These are phyloP conservation scores for Trematosphaeria pertusa DNA, from an alignment of 2,329 filamentous ascomycete species.

Conservation along the genomic window DNA sequence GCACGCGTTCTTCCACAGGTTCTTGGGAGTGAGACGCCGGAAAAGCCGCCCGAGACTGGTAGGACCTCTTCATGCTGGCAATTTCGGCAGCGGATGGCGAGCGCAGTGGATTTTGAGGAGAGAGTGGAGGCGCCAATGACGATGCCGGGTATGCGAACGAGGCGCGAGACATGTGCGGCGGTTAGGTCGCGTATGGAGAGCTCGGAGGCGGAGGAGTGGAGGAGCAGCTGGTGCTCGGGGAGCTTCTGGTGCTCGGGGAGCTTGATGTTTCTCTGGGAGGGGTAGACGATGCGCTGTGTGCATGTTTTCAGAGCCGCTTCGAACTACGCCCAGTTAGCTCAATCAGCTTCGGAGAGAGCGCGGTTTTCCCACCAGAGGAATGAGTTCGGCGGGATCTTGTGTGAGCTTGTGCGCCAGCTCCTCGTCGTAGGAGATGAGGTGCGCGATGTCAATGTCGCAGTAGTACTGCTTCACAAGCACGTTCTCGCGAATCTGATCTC, in stretches of 20 bases:
- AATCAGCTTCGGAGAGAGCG: too few species aligned
- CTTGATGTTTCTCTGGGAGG: conserved; percentile 68
- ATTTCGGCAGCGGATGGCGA: conserved; percentile 87
- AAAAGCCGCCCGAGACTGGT: conserved; percentile 82
- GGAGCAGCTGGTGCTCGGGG: conserved; percentile 86
- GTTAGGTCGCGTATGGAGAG: conserved; percentile 94
- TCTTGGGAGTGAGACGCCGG: conserved; percentile 83
- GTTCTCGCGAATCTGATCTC: conserved; percentile 95
- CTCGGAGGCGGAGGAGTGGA: conserved; percentile 89
- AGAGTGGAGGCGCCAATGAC: conserved; percentile 97
- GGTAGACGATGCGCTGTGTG: conserved; percentile 91
- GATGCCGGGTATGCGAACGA: conserved; percentile 97
- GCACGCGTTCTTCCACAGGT: conserved; percentile 71
- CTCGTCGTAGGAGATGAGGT: conserved; percentile 95
- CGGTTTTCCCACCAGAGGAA: conserved; percentile 86
- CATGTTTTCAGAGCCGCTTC: conserved; percentile 89
- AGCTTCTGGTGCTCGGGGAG: conserved; percentile 94
- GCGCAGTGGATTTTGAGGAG: conserved; percentile 89
- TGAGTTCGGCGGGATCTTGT: conserved; percentile 89
- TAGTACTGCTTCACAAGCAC: conserved; percentile 92
- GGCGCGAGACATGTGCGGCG: conserved; percentile 87
- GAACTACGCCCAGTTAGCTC: conserved; percentile 68
- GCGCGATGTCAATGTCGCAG: conserved; percentile 94
- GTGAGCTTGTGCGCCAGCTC: conserved; percentile 89
- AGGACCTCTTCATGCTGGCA: conserved; percentile 77